Base-by-base conservation (phyloP, 2,329 filamentous ascomycete species). In the Cercospora zeae-maydis region DNA sequence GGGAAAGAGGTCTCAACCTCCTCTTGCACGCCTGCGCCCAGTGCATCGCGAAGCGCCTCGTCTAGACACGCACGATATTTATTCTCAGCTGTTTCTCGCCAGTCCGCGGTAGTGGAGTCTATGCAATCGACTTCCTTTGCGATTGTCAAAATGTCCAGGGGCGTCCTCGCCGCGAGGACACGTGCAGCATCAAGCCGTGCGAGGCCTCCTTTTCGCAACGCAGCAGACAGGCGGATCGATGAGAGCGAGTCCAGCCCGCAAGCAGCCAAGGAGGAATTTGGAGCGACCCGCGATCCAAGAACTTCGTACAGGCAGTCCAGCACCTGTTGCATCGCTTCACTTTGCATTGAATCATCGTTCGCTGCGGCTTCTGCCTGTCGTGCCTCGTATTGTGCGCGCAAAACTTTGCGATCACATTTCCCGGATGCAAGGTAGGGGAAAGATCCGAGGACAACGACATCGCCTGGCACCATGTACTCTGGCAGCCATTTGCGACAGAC, bases 401-500 rank as follows among this genome's bases (percentile, higher is more conserved):
- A 77, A 11, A 75, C 76, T 69, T 86, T 88, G 57, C 86, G 86
- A 71, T 96, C 89, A 13, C 93, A 82, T 72, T 97, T 97, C 0
- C 93, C 93, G 0, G 92, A 96, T 2, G 92, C 81, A 19, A 96
- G 78, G 58, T 88, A 86, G 0, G 92, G 92, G 61, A 96, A 87
- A 8, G 82, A 79, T 0, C 81, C 68, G 65, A 89, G 77, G 1
- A 89, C 71, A 0, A 91, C 75, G 24, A 96, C 78, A 64, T 96
- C 89, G 3, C 84, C 83, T 0, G 93, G 93, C 1, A 96, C 78
- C 93, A 96, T 96, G 72, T 88, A 95, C 3, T 82, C 80, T 0
- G 92, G 91, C 1, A 97, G 81, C 91, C 92, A 96, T 56, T 82
- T 81, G 56, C 81, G 82, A 75, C 91, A 96, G 4, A 80, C 83